Base-by-base conservation (phyloP, 2,329 filamentous ascomycete genomes). In the Talaromyces sp. region DNA sequence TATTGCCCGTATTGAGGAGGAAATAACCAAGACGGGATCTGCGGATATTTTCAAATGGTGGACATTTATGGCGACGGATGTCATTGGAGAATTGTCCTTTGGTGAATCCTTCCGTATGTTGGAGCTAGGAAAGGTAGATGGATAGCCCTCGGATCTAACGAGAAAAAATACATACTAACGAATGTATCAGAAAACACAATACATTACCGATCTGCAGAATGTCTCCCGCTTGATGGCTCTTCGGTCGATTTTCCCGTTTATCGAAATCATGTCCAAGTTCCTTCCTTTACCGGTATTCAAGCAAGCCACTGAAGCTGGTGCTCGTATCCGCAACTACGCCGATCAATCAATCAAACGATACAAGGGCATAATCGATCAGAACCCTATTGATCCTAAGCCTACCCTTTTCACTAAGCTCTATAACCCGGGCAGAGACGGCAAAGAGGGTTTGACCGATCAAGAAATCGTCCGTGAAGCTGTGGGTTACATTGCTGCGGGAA, bases 41-140 rank as follows among this genome's bases (percentile, higher is more conserved):
- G 71, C 69, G 0, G 80, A 84, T 60, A 67, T 84, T 0, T 73
- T 75, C 58, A 81, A 82, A 57, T 84, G 81, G 81, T 80, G 74
- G 69, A 65, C 77, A 5, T 82, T 81, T 54, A 77, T 83, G 73
- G 69, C 80, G 0, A 81, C 80, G 0, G 82, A 85, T 63, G 68
- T 81, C 0, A 80, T 84, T 53, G 79, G 76, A 0, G 74, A 83
- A 50, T 66, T 85, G 5, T 76, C 70, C 0, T 84, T 84, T 65
- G 81, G 82, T 0, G 76, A 82, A n/a, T 79, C 79, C 0, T 83
- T 84, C 57, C 66, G 69, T 0, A 78, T 80, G 71, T 65, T 85
- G 3, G 80, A 84, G 56, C 65, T 67, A 3, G 80, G 79, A 15
- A 67, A 78, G 69, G 80, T 81, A 63, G 5, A 17, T 19, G 2